These are phyloP conservation scores for Ceratocystis papillata DNA, from an alignment of 2,329 filamentous ascomycete species.

Conservation along the genomic window DNA sequence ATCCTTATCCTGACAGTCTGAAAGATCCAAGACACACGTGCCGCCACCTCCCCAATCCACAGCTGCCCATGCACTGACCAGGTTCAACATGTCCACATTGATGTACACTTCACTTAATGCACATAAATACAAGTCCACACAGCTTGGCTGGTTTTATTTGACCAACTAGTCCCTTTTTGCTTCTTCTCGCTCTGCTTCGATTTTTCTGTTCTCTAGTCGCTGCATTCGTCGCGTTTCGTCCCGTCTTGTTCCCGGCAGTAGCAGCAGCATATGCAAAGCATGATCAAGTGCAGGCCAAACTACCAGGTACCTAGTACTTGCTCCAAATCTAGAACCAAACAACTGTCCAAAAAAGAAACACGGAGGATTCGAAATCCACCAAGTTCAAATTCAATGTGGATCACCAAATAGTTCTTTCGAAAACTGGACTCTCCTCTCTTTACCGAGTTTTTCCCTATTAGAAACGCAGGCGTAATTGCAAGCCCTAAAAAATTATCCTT, in stretches of 20 bases:
- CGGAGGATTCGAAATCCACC: background rate
- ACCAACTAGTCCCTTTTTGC: background rate
- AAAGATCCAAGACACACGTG: conserved; percentile 2
- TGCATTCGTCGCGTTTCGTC: too few relatives aligned
- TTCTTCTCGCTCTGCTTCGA: background rate
- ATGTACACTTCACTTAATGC: conserved; percentile 3
- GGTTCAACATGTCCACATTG: background rate
- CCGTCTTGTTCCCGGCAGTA: too few relatives aligned
- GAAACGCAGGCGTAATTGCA: too few relatives aligned
- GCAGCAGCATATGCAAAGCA: background rate
- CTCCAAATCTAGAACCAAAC: background rate
- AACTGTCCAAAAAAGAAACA: background rate
- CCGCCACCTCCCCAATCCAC: background rate
- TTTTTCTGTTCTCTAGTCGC: background rate
- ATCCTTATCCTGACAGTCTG: background rate
- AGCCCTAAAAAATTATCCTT: too few relatives aligned
- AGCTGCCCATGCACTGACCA: conserved; percentile 2
- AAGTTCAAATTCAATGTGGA: conserved; percentile 12
- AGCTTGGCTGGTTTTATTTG: background rate
- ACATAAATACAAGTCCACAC: background rate
- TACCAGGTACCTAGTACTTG: background rate
- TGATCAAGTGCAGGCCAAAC: background rate
- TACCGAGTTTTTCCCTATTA: background rate
- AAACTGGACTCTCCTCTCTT: background rate
- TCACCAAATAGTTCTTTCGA: background rate